Evolutionary conservation across 331 rosid species (phyloP).

Genomic region (Acacia concinna): DNA sequence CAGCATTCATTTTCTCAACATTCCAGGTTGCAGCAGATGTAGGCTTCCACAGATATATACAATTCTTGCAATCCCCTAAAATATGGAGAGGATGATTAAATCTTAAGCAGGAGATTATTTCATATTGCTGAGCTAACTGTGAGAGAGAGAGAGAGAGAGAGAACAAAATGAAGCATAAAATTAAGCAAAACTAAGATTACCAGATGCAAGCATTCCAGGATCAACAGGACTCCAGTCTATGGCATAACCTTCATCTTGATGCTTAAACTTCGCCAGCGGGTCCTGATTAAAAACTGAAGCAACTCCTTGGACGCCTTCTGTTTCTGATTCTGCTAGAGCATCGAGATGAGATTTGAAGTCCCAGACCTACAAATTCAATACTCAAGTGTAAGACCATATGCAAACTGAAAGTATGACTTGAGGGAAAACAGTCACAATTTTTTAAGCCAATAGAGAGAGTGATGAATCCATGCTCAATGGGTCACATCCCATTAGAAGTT

Average conservation of each 20-base stretch:
- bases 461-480: background rate
- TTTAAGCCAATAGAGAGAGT: background rate
- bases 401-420: background rate
- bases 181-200: slow-evolving; percentile 37
- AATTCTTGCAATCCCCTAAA: slow-evolving; percentile 82
- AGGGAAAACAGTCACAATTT: background rate
- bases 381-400: slow-evolving; percentile 29
- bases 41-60: slow-evolving; percentile 85
- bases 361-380: slow-evolving; percentile 65
- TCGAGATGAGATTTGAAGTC: slow-evolving; percentile 82
- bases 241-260: slow-evolving; percentile 90
- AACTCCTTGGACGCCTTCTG: slow-evolving; percentile 66
- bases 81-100: slow-evolving; percentile 23
- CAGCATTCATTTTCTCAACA: slow-evolving; percentile 61
- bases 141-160: no score
- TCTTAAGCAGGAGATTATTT: background rate
- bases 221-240: slow-evolving; percentile 87
- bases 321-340: slow-evolving; percentile 72
- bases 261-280: slow-evolving; percentile 64
- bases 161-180: slow-evolving; percentile 13
- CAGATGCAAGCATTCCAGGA: slow-evolving; percentile 82
- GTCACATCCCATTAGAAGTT: background rate
- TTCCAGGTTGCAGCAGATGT: slow-evolving; percentile 75
- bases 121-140: background rate
- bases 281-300: slow-evolving; percentile 65